Evolutionary conservation across 1,284 basidiomycete species (phyloP).

Genomic region (Dichomitus squalens): DNA sequence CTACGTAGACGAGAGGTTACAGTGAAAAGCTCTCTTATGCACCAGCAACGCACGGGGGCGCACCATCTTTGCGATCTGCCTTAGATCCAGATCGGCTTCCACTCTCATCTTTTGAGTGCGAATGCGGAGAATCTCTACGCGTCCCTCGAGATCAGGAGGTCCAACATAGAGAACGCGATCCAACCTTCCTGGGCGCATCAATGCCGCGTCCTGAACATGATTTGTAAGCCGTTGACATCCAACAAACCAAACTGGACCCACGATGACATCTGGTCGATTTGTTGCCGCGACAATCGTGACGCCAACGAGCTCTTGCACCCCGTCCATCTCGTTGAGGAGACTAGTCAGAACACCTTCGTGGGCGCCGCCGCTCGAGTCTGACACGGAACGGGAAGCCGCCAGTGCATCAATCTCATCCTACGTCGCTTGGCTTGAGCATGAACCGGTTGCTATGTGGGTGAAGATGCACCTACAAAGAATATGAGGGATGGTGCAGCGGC

Average conservation of each 20-base stretch:
- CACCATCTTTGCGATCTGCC: slow-evolving; percentile 72
- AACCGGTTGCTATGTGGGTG: not conserved
- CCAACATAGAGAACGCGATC: slow-evolving; percentile 96
- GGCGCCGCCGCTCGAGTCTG: slow-evolving; percentile 57
- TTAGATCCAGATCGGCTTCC: slow-evolving; percentile 68
- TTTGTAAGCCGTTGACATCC: not conserved
- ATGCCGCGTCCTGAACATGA: slow-evolving; percentile 79
- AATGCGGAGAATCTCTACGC: slow-evolving; percentile 86
- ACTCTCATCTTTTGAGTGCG: slow-evolving; percentile 82
- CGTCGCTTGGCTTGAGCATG: fast-evolving
- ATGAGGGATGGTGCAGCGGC: slow-evolving; percentile 94
- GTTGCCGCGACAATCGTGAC: slow-evolving; percentile 97
- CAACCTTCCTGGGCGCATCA: slow-evolving; percentile 95
- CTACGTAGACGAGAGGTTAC: slow-evolving; percentile 43
- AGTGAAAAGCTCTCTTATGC: not conserved
- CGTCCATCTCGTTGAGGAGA: slow-evolving; percentile 98
- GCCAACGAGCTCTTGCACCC: slow-evolving; percentile 90
- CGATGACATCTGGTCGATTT: slow-evolving; percentile 92
- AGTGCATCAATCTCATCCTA: slow-evolving; percentile 98
- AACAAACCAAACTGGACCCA: slow-evolving; percentile 39
- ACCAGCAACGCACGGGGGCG: slow-evolving; percentile 8
- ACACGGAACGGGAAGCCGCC: slow-evolving; percentile 74
- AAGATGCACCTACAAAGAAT: slow-evolving; percentile 77
- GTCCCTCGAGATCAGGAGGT: slow-evolving; percentile 79
- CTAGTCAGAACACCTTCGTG: slow-evolving; percentile 93